Conservation (phyloP, 2,329 filamentous ascomycete genomes). For the Ophiostoma himal-ulmi region DNA sequence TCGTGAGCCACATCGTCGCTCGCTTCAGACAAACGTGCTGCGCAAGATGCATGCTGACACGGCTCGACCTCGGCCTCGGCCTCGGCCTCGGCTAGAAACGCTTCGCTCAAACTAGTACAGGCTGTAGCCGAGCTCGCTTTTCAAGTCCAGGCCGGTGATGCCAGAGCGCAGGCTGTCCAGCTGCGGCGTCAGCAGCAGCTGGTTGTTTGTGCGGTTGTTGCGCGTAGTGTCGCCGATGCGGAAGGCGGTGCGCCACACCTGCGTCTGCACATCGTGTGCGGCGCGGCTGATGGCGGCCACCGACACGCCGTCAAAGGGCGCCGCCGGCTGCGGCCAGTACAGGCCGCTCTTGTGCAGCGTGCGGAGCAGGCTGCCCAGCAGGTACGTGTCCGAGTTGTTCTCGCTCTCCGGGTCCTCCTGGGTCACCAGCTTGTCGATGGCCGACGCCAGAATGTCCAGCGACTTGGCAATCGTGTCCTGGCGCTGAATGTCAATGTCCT, state of each 20-base stretch:
- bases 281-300: slow-evolving; percentile 28
- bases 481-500: slow-evolving; percentile 31
- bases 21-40: not conserved
- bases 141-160: slow-evolving; percentile 30
- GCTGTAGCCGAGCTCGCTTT: slow-evolving; percentile 31
- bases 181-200: slow-evolving; percentile 25
- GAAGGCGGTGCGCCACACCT: slow-evolving; percentile 24
- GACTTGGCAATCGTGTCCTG: slow-evolving; percentile 29
- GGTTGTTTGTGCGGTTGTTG: slow-evolving; percentile 20
- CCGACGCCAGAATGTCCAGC: slow-evolving; percentile 26
- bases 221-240: slow-evolving; percentile 19
- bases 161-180: slow-evolving; percentile 25
- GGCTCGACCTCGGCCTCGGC: slow-evolving; percentile 16
- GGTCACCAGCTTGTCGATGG: slow-evolving; percentile 27
- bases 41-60: not conserved
- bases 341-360: slow-evolving; percentile 29
- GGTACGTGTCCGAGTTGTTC: slow-evolving; percentile 29
- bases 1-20: not conserved
- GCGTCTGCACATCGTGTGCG: slow-evolving; percentile 28
- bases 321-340: slow-evolving; percentile 30
- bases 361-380: slow-evolving; percentile 32
- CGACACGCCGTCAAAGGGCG: slow-evolving; percentile 29
- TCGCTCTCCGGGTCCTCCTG: slow-evolving; percentile 18
- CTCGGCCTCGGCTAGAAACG: not conserved
- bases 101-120: slow-evolving; percentile 25